These are phyloP conservation scores for Ceratocystis albifundus DNA, from an alignment of 2,329 filamentous ascomycete genomes.

Conservation along the genomic window DNA sequence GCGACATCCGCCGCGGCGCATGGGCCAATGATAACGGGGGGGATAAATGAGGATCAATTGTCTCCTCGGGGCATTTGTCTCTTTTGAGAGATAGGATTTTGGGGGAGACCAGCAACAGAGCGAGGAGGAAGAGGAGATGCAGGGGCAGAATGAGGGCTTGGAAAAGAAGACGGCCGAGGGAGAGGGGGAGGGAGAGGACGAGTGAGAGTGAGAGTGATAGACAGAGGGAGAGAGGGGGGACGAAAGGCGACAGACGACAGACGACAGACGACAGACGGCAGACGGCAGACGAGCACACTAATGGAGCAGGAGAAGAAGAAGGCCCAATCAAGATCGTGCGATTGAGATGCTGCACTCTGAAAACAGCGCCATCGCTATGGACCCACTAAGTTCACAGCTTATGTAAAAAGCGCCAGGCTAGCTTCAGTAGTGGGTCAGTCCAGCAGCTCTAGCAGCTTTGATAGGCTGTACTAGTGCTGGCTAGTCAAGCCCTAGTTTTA, in stretches of 20 bases:
- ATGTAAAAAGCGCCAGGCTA: too few species aligned
- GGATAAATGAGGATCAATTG: slow-evolving; percentile 1
- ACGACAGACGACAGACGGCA: background rate
- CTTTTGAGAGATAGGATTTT: slow-evolving; percentile 6
- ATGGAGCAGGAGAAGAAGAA: background rate
- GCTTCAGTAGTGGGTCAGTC: too few species aligned
- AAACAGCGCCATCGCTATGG: background rate
- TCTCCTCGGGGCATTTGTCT: slow-evolving; percentile 7
- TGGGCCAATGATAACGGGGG: background rate
- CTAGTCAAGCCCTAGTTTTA: too few species aligned
- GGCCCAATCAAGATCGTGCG: too few species aligned
- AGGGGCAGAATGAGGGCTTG: background rate
- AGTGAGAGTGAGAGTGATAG: background rate
- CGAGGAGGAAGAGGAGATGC: background rate
- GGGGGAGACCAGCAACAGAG: background rate
- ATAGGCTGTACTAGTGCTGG: too few species aligned
- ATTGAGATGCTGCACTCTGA: background rate
- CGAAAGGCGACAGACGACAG: background rate
- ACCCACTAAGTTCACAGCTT: background rate
- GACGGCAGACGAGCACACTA: background rate
- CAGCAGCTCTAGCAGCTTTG: too few species aligned
- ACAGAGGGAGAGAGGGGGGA: background rate
- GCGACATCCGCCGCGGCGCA: background rate
- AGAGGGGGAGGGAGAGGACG: background rate
- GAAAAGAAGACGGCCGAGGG: too few species aligned